Conservation (phyloP, 2,329 filamentous ascomycete genomes). For the Trichoderma lentiforme region DNA sequence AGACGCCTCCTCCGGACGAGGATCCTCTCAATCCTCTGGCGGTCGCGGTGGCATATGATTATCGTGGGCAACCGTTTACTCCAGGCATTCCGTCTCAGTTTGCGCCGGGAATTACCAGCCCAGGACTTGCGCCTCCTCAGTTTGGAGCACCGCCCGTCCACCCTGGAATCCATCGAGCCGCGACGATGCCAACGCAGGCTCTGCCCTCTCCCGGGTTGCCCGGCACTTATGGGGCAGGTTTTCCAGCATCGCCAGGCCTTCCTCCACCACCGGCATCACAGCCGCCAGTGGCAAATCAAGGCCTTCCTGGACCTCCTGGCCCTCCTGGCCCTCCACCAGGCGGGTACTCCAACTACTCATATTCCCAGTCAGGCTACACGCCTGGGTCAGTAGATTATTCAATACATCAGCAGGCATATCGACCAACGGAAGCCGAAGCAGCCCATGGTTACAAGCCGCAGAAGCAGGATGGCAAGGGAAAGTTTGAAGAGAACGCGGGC, state of each 20-base stretch:
- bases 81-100: constrained; percentile 48
- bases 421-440: constrained; percentile 62
- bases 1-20: constrained; percentile 74
- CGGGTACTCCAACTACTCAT: constrained; percentile 56
- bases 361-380: constrained; percentile 30
- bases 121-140: constrained; percentile 42
- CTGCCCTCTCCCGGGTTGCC: constrained; percentile 39
- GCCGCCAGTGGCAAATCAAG: constrained; percentile 35
- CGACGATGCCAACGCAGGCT: constrained; percentile 47
- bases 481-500: constrained; percentile 63
- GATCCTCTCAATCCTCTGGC: constrained; percentile 55
- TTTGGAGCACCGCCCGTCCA: constrained; percentile 40
- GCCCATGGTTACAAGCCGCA: constrained; percentile 40
- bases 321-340: constrained; percentile 42
- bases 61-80: constrained; percentile 51
- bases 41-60: constrained; percentile 56
- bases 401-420: constrained; percentile 67
- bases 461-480: constrained; percentile 46
- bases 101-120: constrained; percentile 40
- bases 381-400: constrained; percentile 45
- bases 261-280: constrained; percentile 35
- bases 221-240: constrained; percentile 45
- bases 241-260: constrained; percentile 44
- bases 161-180: constrained; percentile 45
- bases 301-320: constrained; percentile 36